Percentiles rank a stretch among this genome's conserved stretches.
Evolutionary conservation across 352 stramenopile species (phyloP).

Genomic region (Phytopythium sindhum): DNA sequence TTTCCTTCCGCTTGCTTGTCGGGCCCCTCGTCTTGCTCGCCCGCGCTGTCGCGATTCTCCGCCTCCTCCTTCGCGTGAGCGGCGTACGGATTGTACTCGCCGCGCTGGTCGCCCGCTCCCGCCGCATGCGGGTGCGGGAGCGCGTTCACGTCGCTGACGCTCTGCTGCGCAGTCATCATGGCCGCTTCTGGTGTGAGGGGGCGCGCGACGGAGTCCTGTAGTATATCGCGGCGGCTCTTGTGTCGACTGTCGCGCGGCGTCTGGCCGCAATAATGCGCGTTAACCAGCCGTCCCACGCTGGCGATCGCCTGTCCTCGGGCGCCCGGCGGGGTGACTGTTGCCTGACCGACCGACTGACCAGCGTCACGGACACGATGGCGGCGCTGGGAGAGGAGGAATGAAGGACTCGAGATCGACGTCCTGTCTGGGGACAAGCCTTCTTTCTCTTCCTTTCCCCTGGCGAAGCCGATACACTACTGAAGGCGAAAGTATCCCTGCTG

Average conservation of each 20-base stretch:
- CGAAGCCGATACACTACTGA: neutral
- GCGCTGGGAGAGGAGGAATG: neutral
- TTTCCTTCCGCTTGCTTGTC: slow-evolving; percentile 22
- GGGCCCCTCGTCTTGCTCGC: slow-evolving; percentile 21
- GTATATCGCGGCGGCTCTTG: neutral
- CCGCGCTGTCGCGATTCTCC: slow-evolving; percentile 11
- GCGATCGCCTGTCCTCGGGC: slow-evolving; percentile 1
- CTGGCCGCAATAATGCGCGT: neutral
- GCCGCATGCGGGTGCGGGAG: slow-evolving; percentile 29
- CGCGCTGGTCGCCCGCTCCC: slow-evolving; percentile 2
- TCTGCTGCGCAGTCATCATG: slow-evolving; percentile 66
- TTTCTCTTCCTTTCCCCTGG: neutral
- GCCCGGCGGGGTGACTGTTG: neutral
- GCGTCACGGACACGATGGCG: neutral
- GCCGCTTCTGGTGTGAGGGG: slow-evolving; percentile 3
- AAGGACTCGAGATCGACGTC: neutral
- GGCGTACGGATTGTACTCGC: slow-evolving; percentile 10
- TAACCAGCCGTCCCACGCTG: neutral
- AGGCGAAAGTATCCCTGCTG: neutral
- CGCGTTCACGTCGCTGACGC: slow-evolving; percentile 39
- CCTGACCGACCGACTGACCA: neutral
- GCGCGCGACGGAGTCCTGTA: neutral
- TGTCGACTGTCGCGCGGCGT: neutral
- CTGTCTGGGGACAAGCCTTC: neutral
- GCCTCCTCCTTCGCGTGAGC: slow-evolving; percentile 28